These are phyloP conservation scores for Hortiboletus campestris DNA, from an alignment of 768 basidiomycete genomes.

Conservation along the genomic window DNA sequence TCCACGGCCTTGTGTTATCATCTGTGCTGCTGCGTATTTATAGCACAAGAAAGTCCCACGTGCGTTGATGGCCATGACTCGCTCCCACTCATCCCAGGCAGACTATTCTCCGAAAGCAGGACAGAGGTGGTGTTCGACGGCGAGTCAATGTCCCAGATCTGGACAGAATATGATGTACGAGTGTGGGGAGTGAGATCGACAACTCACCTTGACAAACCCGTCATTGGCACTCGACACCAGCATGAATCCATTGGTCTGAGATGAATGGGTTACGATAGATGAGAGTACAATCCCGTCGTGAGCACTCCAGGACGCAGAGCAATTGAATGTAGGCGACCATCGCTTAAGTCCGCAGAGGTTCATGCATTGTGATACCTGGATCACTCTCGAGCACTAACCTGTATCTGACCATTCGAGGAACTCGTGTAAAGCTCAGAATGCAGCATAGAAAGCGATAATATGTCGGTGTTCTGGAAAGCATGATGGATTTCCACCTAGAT, in stretches of 20 bases:
- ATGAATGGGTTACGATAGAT: conserved; percentile 54
- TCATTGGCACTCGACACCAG: conserved; percentile 86
- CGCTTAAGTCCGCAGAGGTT: conserved; percentile 42
- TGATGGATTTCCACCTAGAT: not conserved
- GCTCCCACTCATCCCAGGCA: conserved; percentile 34
- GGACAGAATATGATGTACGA: not conserved
- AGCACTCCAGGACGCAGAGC: conserved; percentile 77
- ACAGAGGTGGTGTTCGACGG: conserved; percentile 9
- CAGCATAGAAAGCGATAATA: conserved; percentile 75
- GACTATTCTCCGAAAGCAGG: not conserved
- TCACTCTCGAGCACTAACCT: conserved; percentile 42
- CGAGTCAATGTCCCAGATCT: conserved; percentile 56
- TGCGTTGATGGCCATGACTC: conserved; percentile 46
- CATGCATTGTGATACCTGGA: not conserved
- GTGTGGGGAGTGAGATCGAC: not conserved
- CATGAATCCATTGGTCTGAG: conserved; percentile 21
- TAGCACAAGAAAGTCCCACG: conserved; percentile 60
- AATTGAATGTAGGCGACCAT: conserved; percentile 83
- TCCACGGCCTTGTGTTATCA: conserved; percentile 48
- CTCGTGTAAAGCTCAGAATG: conserved; percentile 64
- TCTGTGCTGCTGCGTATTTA: no score
- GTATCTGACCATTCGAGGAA: conserved; percentile 65
- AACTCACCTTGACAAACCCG: conserved; percentile 70
- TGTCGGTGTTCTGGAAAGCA: conserved; percentile 61
- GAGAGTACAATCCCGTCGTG: conserved; percentile 84